A percentile compares a stretch with the other conserved stretches of the same genome.
Evolutionary conservation across 192 early-diverging fungal species (phyloP).

Genomic region (Linnemannia hyalina): DNA sequence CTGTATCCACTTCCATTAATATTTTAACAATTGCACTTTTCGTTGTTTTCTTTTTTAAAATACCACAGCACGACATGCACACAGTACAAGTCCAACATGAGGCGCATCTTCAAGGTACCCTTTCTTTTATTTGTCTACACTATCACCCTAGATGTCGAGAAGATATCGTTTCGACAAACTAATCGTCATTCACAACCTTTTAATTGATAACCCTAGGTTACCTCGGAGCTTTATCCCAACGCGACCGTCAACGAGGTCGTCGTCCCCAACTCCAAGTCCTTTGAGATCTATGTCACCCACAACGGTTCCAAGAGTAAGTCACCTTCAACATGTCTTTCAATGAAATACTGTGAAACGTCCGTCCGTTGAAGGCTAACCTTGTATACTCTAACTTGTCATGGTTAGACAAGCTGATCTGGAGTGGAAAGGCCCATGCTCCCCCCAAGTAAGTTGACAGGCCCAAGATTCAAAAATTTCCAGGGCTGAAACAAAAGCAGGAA

Average conservation of each 20-base stretch:
- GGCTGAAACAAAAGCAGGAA: neutral
- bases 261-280: conserved; percentile 32
- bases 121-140: neutral
- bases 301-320: conserved; percentile 26
- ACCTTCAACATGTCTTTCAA: neutral
- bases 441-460: conserved; percentile 33
- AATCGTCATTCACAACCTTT: neutral
- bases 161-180: neutral
- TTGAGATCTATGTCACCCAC: conserved; percentile 43
- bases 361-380: no score
- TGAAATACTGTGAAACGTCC: no score
- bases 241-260: conserved; percentile 33
- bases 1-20: neutral
- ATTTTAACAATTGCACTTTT: neutral
- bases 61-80: conserved; percentile 32
- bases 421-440: conserved; percentile 44
- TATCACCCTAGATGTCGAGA: neutral
- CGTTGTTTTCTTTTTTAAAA: neutral
- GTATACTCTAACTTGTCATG: no score
- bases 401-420: conserved; percentile 50
- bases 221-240: conserved; percentile 24
- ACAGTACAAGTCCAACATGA: conserved; percentile 30
- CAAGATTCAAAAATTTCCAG: neutral
- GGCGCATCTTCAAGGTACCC: conserved; percentile 25
- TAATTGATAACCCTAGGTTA: neutral